phyloP scores from a whole-genome alignment of 192 early-diverging fungal species.

The Entomortierella lignicola region DNA sequence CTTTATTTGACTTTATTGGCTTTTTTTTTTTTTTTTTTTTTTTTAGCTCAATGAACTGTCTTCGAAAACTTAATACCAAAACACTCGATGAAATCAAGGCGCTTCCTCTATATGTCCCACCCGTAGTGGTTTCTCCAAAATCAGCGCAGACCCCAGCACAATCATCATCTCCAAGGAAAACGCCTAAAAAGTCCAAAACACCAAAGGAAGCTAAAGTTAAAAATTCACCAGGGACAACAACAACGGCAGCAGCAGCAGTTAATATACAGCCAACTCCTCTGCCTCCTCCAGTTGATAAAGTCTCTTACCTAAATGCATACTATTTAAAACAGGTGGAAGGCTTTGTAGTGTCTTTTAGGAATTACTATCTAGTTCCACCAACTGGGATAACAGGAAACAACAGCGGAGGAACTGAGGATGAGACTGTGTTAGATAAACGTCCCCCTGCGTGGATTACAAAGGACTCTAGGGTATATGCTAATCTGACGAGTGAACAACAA shows the following conservation, averaged over 20 bases:
- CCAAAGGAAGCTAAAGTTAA: conserved; percentile 11
- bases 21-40: too few species aligned
- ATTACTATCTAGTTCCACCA: conserved; percentile 52
- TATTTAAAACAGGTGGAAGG: conserved; percentile 59
- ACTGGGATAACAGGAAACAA: conserved; percentile 6
- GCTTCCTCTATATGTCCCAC: conserved; percentile 18
- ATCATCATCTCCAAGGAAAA: conserved; percentile 16
- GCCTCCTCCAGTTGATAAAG: conserved; percentile 17
- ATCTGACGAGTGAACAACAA: conserved; percentile 38
- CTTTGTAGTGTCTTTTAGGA: conserved; percentile 61
- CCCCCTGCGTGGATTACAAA: conserved; percentile 35
- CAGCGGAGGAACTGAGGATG: conserved; percentile 1
- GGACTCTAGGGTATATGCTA: conserved; percentile 28
- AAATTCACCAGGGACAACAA: too few species aligned
- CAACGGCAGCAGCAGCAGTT: not conserved
- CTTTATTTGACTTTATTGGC: too few species aligned
- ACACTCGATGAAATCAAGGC: conserved; percentile 29
- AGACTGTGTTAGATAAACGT: not conserved
- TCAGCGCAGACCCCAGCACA: conserved; percentile 11
- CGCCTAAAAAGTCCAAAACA: conserved; percentile 11
- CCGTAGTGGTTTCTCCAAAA: conserved; percentile 16
- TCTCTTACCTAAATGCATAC: conserved; percentile 50
- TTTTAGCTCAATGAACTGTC: conserved; percentile 8
- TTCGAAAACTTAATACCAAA: conserved; percentile 21
- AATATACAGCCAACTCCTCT: not conserved